These are phyloP conservation scores for Allium cepa DNA, from an alignment of 106 monocot species.

Conservation along the genomic window DNA sequence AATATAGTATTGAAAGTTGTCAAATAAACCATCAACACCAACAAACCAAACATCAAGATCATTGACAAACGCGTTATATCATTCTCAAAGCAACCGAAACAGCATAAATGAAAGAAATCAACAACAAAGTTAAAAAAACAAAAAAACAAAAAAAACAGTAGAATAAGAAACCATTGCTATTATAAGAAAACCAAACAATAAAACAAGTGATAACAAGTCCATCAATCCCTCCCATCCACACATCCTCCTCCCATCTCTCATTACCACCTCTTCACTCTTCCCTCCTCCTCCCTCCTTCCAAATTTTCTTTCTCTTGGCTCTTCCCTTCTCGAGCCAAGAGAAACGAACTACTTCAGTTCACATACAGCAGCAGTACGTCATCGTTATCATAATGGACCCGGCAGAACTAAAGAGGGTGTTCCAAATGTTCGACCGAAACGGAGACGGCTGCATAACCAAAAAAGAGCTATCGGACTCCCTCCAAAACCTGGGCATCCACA, in stretches of 20 bases:
- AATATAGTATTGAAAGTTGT: no score
- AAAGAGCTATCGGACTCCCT: constrained; percentile 29
- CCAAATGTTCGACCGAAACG: constrained; percentile 31
- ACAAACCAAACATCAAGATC: no score
- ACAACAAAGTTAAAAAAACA: no score
- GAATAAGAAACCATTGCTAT: no score
- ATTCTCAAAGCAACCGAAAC: no score
- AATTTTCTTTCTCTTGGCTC: not conserved
- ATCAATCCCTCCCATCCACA: constrained; percentile 2
- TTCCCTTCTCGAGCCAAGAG: not conserved
- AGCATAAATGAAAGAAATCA: no score
- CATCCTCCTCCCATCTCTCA: not conserved
- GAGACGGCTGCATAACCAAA: constrained; percentile 28
- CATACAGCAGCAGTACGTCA: no score
- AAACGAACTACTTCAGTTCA: no score
- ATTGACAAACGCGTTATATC: no score
- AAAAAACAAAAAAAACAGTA: no score
- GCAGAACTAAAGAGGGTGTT: constrained; percentile 21
- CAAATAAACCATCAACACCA: no score
- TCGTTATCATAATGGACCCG: not conserved
- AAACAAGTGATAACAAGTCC: not conserved
- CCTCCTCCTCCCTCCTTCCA: not conserved
- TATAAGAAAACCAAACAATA: not conserved
- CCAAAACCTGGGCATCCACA: constrained; percentile 30
- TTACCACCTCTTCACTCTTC: not conserved